Percentiles rank a stretch among this genome's conserved stretches.
phyloP scores from a whole-genome alignment of 805 yeast species.

The Hagleromyces aurorensis region DNA sequence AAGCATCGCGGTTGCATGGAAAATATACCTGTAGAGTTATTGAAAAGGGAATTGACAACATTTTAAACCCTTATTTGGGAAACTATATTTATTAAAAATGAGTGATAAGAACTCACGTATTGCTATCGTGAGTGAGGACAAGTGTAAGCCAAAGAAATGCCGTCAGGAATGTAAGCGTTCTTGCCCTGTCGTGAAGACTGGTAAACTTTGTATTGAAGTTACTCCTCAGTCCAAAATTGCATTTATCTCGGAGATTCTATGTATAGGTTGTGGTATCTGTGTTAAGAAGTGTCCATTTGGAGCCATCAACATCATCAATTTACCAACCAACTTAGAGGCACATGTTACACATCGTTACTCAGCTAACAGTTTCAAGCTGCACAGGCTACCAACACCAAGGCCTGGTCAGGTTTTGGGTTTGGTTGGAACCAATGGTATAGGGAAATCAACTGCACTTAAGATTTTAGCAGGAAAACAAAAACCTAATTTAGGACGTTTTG shows the following conservation, averaged over 20 bases:
- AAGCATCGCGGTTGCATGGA: too few species aligned
- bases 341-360: constrained; percentile 96
- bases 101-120: constrained; percentile 62
- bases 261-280: constrained; percentile 99
- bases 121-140: constrained; percentile 91
- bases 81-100: too few species aligned
- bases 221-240: constrained; percentile 86
- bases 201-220: constrained; percentile 95
- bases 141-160: constrained; percentile 96
- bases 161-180: constrained; percentile 96
- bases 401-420: constrained; percentile 98
- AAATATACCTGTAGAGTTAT: too few species aligned
- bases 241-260: constrained; percentile 84
- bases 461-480: constrained; percentile 95
- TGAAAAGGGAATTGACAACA: too few species aligned
- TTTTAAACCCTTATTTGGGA: too few species aligned
- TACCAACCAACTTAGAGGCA: constrained; percentile 88
- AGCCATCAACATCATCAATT: constrained; percentile 90
- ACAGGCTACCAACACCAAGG: constrained; percentile 95
- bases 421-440: constrained; percentile 99
- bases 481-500: constrained; percentile 91
- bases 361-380: constrained; percentile 95
- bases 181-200: constrained; percentile 97
- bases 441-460: constrained; percentile 94
- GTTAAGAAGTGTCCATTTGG: constrained; percentile 98